Conservation (phyloP, 768 basidiomycete genomes). For the Artomyces pyxidatus region DNA sequence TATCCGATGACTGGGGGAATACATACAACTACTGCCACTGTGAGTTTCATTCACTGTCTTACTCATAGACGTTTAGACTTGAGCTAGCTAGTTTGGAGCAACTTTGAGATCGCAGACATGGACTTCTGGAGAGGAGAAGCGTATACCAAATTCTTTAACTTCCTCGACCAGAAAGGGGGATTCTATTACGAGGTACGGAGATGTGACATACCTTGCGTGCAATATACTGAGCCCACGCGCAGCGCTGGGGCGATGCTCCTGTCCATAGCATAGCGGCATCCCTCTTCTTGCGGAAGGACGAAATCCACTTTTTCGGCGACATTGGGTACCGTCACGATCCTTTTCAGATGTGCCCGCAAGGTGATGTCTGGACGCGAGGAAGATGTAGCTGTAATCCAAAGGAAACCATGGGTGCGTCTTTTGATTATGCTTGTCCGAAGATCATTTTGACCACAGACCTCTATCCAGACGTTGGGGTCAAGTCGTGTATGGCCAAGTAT, state of each 20-base stretch:
- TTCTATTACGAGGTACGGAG: conserved; percentile 73
- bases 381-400: conserved; percentile 67
- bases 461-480: neutral
- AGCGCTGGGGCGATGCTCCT: conserved; percentile 84
- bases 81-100: conserved; percentile 67
- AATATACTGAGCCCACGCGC: neutral
- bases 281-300: conserved; percentile 63
- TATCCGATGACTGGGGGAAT: conserved; percentile 65
- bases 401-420: conserved; percentile 58
- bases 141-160: conserved; percentile 78
- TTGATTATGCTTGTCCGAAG: no score
- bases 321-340: conserved; percentile 80
- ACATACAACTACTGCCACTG: conserved; percentile 75
- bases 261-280: conserved; percentile 81
- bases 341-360: conserved; percentile 69
- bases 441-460: no score
- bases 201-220: no score
- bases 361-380: conserved; percentile 45
- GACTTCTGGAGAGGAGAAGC: conserved; percentile 80
- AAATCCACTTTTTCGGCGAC: conserved; percentile 77
- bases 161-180: conserved; percentile 71
- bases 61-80: neutral
- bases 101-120: conserved; percentile 85
- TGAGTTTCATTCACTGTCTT: conserved; percentile 22
- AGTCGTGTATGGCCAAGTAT: neutral